These are phyloP conservation scores for Eleusine indica DNA, from an alignment of 176 grass and related monocot genomes.

Conservation along the genomic window DNA sequence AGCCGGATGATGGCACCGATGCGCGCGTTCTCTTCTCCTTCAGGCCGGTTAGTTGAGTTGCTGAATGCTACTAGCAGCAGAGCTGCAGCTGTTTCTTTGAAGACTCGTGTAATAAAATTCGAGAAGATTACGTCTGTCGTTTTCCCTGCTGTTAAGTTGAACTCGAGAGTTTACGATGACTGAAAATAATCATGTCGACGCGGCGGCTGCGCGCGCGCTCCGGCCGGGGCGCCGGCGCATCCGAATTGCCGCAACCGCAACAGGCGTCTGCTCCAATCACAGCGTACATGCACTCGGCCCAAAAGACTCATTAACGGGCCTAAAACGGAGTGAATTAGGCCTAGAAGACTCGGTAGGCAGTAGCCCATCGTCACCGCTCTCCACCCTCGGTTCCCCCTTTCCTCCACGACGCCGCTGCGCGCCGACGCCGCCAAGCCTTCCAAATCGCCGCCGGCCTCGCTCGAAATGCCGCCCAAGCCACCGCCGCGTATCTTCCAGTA, in stretches of 20 bases:
- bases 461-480: conserved; percentile 38
- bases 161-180: neutral
- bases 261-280: too few species aligned
- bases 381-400: neutral
- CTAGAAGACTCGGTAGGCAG: neutral
- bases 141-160: neutral
- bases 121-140: neutral
- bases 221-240: neutral
- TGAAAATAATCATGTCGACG: neutral
- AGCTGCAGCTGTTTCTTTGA: neutral
- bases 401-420: neutral
- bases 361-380: neutral
- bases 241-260: neutral
- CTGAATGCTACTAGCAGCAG: neutral
- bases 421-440: conserved; percentile 37
- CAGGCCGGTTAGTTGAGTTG: neutral
- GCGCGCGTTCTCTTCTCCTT: neutral
- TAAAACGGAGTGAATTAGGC: neutral
- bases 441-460: neutral
- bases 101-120: neutral
- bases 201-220: neutral
- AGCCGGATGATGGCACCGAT: neutral
- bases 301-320: neutral
- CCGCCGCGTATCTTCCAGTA: conserved; percentile 36
- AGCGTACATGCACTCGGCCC: neutral